Evolutionary conservation across 2,329 filamentous ascomycete genomes (phyloP), one percentile per base, ranked within the genome.

Genomic region (Diaporthe sp.): DNA sequence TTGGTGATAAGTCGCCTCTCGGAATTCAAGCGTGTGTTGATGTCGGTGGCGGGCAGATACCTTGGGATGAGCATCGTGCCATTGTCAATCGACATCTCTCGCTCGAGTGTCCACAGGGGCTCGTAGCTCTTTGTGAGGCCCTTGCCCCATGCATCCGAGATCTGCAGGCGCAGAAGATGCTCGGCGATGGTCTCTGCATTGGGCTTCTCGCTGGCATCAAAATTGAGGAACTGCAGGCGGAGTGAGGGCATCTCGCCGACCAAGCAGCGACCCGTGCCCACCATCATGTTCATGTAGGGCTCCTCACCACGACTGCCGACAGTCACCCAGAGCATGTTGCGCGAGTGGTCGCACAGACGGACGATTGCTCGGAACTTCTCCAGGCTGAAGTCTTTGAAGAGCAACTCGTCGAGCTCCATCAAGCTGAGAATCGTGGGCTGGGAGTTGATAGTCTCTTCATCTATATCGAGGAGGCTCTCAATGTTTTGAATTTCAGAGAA

Each of bases 31-130:
- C 77, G 74, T 25, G 72, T 67, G 49, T 80, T 80, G 70, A 73
- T 68, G 17, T 73, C 72, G 13, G 53, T 68, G 65, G 76, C 73
- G 9, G 53, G 73, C 13, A 76, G 47, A 22, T 80, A 68, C 13
- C 83, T 80, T 12, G 83, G 82, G 37, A 84, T 80, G 25, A 80
- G 51, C 7, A 79, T 42, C 4, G 78, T 75, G 2, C 81, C 82
- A 44, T 80, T 49, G 6, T 79, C 42, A 15, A 83, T 55, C 22
- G 76, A 76, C 3, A 82, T 39, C 63, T 85, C 82, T 1, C 78
- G 80, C 71, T 84, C 82, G 1, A 78, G 77, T 4, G 78, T 80
- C 81, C 82, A 84, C 4, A 83, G 60, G 0, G 82, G 61, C 2
- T 75, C 37, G 15, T 71, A 34, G 22, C 44, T 49, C 63, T 68